These are phyloP conservation scores for Pichia nanzhaoensis DNA, from an alignment of 805 yeast species.

Conservation along the genomic window DNA sequence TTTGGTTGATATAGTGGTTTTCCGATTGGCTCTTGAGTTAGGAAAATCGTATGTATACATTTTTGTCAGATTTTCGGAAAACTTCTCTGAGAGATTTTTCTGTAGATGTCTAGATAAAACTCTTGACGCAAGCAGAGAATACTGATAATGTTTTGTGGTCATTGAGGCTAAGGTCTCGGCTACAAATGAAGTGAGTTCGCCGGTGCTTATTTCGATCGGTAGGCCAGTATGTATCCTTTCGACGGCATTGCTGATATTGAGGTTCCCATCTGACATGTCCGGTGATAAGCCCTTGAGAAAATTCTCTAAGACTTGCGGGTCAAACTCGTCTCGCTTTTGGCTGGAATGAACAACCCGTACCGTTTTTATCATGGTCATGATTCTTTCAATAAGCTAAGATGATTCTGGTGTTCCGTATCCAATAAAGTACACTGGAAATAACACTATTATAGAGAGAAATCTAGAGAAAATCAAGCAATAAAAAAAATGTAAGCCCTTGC, in stretches of 20 bases:
- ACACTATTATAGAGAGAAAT: neutral
- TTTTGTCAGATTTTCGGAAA: constrained; percentile 58
- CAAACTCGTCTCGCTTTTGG: constrained; percentile 6
- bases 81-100: constrained; percentile 72
- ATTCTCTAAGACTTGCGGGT: constrained; percentile 8
- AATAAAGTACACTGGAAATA: too few species aligned
- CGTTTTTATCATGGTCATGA: neutral
- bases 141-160: constrained; percentile 93
- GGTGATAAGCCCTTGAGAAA: constrained; percentile 10
- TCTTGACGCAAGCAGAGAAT: constrained; percentile 87
- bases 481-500: neutral
- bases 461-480: neutral
- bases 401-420: too few species aligned
- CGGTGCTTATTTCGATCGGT: constrained; percentile 40
- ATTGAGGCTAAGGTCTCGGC: constrained; percentile 93
- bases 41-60: constrained; percentile 54
- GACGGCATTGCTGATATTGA: constrained; percentile 41
- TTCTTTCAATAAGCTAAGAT: neutral
- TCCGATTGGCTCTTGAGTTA: neutral
- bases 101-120: constrained; percentile 80
- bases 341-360: neutral
- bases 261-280: constrained; percentile 37
- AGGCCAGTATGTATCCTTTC: constrained; percentile 44
- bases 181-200: constrained; percentile 41
- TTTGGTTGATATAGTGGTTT: constrained; percentile 1